Evolutionary conservation across 768 basidiomycete species (phyloP).

Genomic region (Pisolithus orientalis): DNA sequence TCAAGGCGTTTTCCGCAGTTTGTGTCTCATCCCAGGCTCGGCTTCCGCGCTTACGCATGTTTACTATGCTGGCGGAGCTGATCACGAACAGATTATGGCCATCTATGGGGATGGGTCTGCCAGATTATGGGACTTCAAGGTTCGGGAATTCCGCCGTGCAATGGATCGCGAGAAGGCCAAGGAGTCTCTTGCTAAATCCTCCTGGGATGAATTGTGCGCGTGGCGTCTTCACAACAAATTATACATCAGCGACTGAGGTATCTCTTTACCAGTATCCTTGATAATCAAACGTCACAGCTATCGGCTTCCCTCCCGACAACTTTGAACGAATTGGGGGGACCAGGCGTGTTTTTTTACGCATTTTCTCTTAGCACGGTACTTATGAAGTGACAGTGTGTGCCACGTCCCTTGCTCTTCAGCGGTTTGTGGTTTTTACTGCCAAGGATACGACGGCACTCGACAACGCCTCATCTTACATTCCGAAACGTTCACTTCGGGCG

Average conservation of each 20-base stretch:
- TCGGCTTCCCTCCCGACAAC: conserved; percentile 21
- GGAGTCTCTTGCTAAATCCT: conserved; percentile 63
- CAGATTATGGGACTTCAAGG: conserved; percentile 81
- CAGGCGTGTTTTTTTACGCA: conserved; percentile 18
- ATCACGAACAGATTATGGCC: conserved; percentile 61
- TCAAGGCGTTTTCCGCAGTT: conserved; percentile 33
- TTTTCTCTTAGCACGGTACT: conserved; percentile 12
- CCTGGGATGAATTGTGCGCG: conserved; percentile 69
- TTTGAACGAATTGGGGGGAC: conserved; percentile 9
- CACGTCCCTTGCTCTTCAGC: conserved; percentile 45
- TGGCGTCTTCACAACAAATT: neutral
- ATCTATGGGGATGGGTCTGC: conserved; percentile 72
- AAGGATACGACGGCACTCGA: conserved; percentile 48
- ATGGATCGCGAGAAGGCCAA: conserved; percentile 71
- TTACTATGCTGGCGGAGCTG: conserved; percentile 47
- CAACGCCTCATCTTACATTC: conserved; percentile 35
- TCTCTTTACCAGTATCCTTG: conserved; percentile 17
- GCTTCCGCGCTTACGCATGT: conserved; percentile 57
- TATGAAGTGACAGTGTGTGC: conserved; percentile 37
- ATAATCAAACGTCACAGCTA: conserved; percentile 20
- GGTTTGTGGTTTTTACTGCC: conserved; percentile 43
- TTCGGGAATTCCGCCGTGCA: conserved; percentile 80
- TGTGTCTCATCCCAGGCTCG: conserved; percentile 79
- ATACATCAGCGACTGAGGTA: neutral
- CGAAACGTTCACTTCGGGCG: conserved; percentile 23